phyloP scores from a whole-genome alignment of 2,329 filamentous ascomycete genomes.

The Alternaria incomplexa region DNA sequence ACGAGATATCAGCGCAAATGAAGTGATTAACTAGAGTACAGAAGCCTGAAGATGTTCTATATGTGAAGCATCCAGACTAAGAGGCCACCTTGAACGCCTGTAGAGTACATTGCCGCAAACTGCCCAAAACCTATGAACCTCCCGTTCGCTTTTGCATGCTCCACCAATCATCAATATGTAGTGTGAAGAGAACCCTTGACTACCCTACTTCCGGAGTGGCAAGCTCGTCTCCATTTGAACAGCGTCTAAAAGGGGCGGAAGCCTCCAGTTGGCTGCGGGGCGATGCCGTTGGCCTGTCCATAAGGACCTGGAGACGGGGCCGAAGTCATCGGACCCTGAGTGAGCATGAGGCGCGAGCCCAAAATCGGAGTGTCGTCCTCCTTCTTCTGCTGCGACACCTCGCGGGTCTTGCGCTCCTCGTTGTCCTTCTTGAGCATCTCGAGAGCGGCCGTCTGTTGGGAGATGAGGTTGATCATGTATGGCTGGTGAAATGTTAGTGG shows the following conservation, averaged over 20 bases:
- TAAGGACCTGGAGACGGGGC: conserved; percentile 71
- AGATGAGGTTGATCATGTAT: conserved; percentile 98
- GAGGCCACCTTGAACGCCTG: conserved; percentile 36
- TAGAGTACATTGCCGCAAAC: conserved; percentile 36
- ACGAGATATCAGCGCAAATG: not conserved
- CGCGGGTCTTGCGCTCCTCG: conserved; percentile 80
- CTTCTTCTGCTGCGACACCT: conserved; percentile 80
- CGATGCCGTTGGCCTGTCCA: conserved; percentile 84
- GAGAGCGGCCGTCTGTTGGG: conserved; percentile 87
- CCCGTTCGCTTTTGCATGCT: conserved; percentile 31
- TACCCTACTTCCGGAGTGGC: not conserved
- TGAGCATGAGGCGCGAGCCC: conserved; percentile 92
- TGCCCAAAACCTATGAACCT: conserved; percentile 22
- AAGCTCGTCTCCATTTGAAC: not conserved
- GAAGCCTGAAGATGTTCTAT: conserved; percentile 19
- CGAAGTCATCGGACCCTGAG: conserved; percentile 74
- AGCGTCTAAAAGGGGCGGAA: conserved; percentile 44
- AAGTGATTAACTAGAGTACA: conserved; percentile 39
- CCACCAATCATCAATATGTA: conserved; percentile 35
- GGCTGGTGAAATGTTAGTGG: conserved; percentile 55
- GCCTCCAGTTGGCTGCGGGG: conserved; percentile 81
- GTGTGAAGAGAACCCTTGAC: conserved; percentile 14
- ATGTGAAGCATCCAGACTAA: conserved; percentile 23
- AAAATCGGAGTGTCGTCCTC: conserved; percentile 95
- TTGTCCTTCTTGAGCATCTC: conserved; percentile 90